These are phyloP conservation scores for Otatea glauca DNA, from an alignment of 176 grass and related monocot genomes.

Conservation along the genomic window DNA sequence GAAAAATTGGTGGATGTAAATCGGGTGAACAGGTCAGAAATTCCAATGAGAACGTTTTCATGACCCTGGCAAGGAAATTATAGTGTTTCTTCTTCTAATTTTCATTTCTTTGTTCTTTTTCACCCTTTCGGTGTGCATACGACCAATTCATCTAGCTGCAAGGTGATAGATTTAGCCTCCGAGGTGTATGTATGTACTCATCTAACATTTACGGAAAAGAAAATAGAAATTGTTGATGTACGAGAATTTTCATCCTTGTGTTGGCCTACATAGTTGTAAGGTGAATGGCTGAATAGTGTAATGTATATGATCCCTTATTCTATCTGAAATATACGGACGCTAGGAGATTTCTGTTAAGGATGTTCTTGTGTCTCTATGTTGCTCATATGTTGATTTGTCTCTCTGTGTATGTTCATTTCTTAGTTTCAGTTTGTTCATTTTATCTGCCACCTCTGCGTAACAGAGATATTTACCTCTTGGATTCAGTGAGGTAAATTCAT, in stretches of 20 bases:
- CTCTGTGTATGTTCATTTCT: background rate
- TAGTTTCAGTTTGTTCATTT: slow-evolving; percentile 9
- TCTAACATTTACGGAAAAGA: slow-evolving; percentile 42
- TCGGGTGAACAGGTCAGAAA: slow-evolving; percentile 49
- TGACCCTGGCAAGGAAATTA: slow-evolving; percentile 40
- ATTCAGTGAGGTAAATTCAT: background rate
- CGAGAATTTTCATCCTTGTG: slow-evolving; percentile 3
- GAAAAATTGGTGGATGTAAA: slow-evolving; percentile 63
- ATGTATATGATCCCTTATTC: slow-evolving; percentile 12
- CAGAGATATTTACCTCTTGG: background rate
- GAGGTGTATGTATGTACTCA: slow-evolving; percentile 39
- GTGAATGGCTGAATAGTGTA: slow-evolving; percentile 24
- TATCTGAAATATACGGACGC: background rate
- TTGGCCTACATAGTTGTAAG: background rate
- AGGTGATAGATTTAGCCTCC: slow-evolving; percentile 45
- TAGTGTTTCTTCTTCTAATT: background rate
- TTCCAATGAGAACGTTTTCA: slow-evolving; percentile 62
- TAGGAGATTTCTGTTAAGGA: background rate
- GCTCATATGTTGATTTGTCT: background rate
- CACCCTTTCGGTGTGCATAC: slow-evolving; percentile 56
- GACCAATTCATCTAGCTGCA: slow-evolving; percentile 52
- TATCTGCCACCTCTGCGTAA: background rate
- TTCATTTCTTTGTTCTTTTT: slow-evolving; percentile 3
- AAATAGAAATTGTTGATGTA: slow-evolving; percentile 44
- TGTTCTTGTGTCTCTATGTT: background rate